Evolutionary conservation across 495 filamentous ascomycete species (phyloP).

Genomic region (Trichocladium uniseriatum): DNA sequence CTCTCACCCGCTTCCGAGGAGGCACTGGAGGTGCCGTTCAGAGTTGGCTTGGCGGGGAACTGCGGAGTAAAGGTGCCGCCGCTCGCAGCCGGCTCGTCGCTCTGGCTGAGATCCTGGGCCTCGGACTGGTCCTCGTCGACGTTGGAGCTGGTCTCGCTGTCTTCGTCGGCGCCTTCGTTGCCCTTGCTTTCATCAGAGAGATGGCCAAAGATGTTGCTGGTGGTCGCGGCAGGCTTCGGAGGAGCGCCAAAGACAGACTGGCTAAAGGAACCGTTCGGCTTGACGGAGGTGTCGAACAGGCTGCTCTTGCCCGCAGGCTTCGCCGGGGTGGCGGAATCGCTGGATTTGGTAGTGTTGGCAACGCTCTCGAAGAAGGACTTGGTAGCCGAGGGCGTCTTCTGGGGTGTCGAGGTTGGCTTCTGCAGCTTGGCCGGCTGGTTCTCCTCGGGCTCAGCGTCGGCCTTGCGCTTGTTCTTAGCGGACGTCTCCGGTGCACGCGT

Average conservation of each 20-base stretch:
- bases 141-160: constrained; percentile 38
- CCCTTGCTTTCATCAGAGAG: constrained; percentile 46
- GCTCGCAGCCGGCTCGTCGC: constrained; percentile 26
- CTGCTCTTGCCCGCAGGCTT: constrained; percentile 22
- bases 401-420: constrained; percentile 38
- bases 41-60: constrained; percentile 13
- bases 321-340: constrained; percentile 11
- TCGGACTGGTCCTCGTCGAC: constrained; percentile 37
- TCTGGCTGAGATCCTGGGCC: constrained; percentile 26
- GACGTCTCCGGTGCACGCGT: constrained; percentile 24
- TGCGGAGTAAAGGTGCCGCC: constrained; percentile 30
- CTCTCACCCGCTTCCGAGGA: constrained; percentile 30
- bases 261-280: constrained; percentile 13
- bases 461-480: constrained; percentile 38
- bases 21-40: constrained; percentile 22
- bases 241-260: constrained; percentile 23
- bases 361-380: constrained; percentile 40
- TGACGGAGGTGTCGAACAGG: constrained; percentile 17
- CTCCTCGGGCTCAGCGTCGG: constrained; percentile 36
- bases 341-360: constrained; percentile 25
- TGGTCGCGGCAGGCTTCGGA: constrained; percentile 15
- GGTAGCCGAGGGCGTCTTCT: constrained; percentile 36
- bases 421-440: constrained; percentile 50
- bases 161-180: constrained; percentile 37
- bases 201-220: constrained; percentile 52